Evolutionary conservation across 257 asterid species (phyloP).

Genomic region (Vinca minor): DNA sequence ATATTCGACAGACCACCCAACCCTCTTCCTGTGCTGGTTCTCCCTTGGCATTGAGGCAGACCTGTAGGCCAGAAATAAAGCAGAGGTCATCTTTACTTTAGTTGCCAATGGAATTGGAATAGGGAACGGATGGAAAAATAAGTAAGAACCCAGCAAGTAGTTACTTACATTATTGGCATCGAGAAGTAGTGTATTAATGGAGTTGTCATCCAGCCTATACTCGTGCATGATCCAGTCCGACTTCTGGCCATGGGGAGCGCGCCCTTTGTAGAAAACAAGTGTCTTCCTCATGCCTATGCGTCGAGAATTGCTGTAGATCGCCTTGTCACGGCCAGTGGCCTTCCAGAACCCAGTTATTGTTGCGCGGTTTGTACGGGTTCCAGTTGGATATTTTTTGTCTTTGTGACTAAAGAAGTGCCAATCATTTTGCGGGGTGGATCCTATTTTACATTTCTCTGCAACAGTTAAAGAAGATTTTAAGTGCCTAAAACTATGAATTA

Average conservation of each 20-base stretch:
- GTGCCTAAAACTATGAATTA: too few relatives aligned
- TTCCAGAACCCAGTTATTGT: conserved; percentile 61
- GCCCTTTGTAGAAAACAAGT: conserved; percentile 61
- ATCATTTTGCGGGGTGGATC: conserved; percentile 51
- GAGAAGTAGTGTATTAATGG: background rate
- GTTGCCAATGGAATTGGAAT: background rate
- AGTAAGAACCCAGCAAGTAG: background rate
- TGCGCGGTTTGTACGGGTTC: conserved; percentile 59
- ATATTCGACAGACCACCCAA: conserved; percentile 60
- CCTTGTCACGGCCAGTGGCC: conserved; percentile 70
- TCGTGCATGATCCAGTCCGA: conserved; percentile 71
- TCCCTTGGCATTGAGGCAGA: conserved; percentile 16
- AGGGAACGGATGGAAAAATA: background rate
- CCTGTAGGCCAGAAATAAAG: conserved; percentile 6
- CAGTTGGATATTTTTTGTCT: conserved; percentile 61
- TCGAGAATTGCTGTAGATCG: conserved; percentile 30
- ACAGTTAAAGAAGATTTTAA: background rate
- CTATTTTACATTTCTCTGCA: conserved; percentile 50
- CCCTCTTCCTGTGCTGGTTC: conserved; percentile 41
- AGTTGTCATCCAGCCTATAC: conserved; percentile 39
- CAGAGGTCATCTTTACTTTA: background rate
- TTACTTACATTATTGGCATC: conserved; percentile 20
- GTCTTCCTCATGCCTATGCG: conserved; percentile 63
- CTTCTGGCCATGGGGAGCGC: conserved; percentile 61
- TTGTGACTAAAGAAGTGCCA: conserved; percentile 65